These are phyloP conservation scores for Martiniozyma asiatica DNA, from an alignment of 1,139 yeast species.

Conservation along the genomic window DNA sequence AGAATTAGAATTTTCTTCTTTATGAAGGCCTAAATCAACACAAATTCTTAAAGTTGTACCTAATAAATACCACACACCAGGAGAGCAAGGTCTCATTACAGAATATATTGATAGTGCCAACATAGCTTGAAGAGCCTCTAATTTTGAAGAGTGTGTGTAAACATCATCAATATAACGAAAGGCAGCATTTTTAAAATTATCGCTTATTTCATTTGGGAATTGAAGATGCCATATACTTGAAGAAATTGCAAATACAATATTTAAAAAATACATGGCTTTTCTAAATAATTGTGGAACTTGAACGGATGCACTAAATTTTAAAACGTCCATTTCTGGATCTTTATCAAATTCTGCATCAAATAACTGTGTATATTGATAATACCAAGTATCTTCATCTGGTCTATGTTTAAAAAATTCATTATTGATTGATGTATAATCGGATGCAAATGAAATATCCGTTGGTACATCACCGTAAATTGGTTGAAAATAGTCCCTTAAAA, in stretches of 20 bases:
- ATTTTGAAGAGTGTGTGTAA: slow-evolving; percentile 43
- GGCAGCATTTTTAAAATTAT: slow-evolving; percentile 64
- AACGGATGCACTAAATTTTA: slow-evolving; percentile 27
- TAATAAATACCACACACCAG: slow-evolving; percentile 87
- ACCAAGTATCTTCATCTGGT: slow-evolving; percentile 34
- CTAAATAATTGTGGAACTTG: slow-evolving; percentile 34
- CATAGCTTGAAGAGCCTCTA: slow-evolving; percentile 66
- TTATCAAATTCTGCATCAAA: slow-evolving; percentile 23
- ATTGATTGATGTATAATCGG: slow-evolving; percentile 45
- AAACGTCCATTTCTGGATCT: slow-evolving; percentile 21
- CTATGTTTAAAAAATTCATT: slow-evolving; percentile 14
- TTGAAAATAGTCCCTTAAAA: slow-evolving; percentile 50
- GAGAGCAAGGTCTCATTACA: slow-evolving; percentile 62
- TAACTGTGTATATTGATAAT: slow-evolving; percentile 22
- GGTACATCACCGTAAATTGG: slow-evolving; percentile 71
- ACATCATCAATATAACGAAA: slow-evolving; percentile 47
- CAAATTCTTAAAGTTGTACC: slow-evolving; percentile 74
- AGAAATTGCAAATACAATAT: slow-evolving; percentile 71
- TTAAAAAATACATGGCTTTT: slow-evolving; percentile 47
- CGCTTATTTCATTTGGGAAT: slow-evolving; percentile 57
- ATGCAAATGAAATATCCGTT: slow-evolving; percentile 42
- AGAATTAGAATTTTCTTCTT: slow-evolving; percentile 26
- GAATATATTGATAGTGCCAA: slow-evolving; percentile 60
- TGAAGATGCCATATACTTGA: slow-evolving; percentile 63
- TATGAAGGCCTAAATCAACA: slow-evolving; percentile 75